Evolutionary conservation across 805 yeast species (phyloP).

Genomic region (Wickerhamiella slavikovae): DNA sequence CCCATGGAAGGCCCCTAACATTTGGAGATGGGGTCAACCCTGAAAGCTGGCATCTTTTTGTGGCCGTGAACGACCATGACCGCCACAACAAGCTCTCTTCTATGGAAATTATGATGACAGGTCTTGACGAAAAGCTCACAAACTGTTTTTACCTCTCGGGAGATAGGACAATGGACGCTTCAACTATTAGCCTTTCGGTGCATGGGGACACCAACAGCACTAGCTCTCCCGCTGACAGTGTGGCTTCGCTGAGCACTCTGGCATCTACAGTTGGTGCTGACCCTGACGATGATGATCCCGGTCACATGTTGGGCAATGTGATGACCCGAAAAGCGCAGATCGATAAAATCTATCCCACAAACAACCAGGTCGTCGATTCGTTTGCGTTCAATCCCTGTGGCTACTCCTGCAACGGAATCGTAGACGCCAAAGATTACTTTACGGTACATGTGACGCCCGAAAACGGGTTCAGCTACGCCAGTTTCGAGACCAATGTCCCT

Average conservation of each 20-base stretch:
- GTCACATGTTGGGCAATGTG: constrained; percentile 58
- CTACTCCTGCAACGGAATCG: constrained; percentile 68
- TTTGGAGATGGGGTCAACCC: constrained; percentile 69
- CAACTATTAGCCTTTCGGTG: not conserved
- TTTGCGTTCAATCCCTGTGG: constrained; percentile 92
- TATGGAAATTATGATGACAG: constrained; percentile 74
- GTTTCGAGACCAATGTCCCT: constrained; percentile 77
- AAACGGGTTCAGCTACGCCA: constrained; percentile 83
- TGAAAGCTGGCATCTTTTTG: constrained; percentile 75
- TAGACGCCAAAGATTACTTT: constrained; percentile 41
- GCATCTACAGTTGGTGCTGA: constrained; percentile 18
- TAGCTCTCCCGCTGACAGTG: constrained; percentile 7
- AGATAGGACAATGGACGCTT: not conserved
- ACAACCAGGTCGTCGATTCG: constrained; percentile 38
- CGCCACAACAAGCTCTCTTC: constrained; percentile 42
- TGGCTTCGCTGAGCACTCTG: constrained; percentile 14
- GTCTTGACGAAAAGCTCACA: constrained; percentile 36
- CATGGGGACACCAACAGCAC: not conserved
- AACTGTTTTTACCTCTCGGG: constrained; percentile 29
- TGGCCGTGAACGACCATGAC: not conserved
- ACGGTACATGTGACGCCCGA: constrained; percentile 93
- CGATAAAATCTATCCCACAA: constrained; percentile 32
- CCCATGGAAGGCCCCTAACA: constrained; percentile 40
- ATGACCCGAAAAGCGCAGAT: constrained; percentile 46
- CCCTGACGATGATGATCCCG: constrained; percentile 40